Base-by-base conservation (phyloP, 495 filamentous ascomycete genomes). In the Penicillium dipodomyicola region DNA sequence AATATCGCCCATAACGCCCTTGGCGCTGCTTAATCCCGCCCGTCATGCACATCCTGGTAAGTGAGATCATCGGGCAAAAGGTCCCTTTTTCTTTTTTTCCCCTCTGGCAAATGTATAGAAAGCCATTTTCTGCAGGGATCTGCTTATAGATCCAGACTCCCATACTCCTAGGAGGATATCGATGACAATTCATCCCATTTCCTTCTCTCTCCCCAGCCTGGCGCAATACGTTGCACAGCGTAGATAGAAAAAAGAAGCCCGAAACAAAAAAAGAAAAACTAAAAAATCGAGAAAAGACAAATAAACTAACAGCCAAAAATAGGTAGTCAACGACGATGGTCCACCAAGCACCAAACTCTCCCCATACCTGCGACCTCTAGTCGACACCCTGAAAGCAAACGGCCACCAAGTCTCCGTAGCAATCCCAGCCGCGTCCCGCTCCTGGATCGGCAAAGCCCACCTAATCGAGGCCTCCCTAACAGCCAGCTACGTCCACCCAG, bases 381-480 rank as follows among this genome's bases (percentile, higher is more conserved):
- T 96, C 40, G 74, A 84, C 45, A 80, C 85, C 29, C 87, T 98
- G 57, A 83, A 94, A 75, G 61, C 72, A 39, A 82, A 83, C n/a
- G 90, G 91, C 42, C 92, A 95, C 72, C 78, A 75, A 52, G 89
- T 97, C 68, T 92, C 89, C n/a, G 92, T 97, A 55, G 87, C 92
- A 62, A 84, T 97, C 39, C 94, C 94, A 1, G 85, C 96, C 67
- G 83, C 84, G 15, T 96, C 96, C 62, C 87, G 92, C 33, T 95
- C 90, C 15, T 98, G 94, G 94, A 97, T 98, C 68, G 92, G 92
- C 54, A 98, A 98, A 76, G 94, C 94, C 3, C 93, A 97, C 71
- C 82, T 97, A 44, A 90, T 96, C 65, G 91, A 91, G 65, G 85
- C 90, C 60, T 82, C 86, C 3, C 80, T 96, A 49, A 89, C 86